Evolutionary conservation across 2,329 filamentous ascomycete species (phyloP).

Genomic region (Alternaria sp.): DNA sequence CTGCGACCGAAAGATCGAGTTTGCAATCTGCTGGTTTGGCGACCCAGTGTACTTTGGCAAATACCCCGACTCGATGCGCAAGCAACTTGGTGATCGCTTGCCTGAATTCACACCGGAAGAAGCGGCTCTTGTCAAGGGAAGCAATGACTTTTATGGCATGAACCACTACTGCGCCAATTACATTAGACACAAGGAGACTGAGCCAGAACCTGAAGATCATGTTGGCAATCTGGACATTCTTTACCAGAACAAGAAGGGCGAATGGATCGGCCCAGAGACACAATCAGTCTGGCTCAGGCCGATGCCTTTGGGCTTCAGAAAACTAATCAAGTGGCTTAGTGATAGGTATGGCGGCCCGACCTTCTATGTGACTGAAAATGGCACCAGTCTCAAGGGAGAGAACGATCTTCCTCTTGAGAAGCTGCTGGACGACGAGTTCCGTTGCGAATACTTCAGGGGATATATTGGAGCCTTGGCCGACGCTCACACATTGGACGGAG

Average conservation of each 20-base stretch:
- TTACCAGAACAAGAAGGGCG: constrained; percentile 74
- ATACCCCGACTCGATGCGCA: constrained; percentile 83
- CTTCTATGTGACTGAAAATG: constrained; percentile 91
- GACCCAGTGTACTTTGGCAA: constrained; percentile 86
- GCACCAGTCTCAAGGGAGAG: constrained; percentile 83
- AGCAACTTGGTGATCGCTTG: constrained; percentile 79
- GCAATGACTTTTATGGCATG: constrained; percentile 94
- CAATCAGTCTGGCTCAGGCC: constrained; percentile 84
- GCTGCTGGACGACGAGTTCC: constrained; percentile 83
- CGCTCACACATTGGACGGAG: constrained; percentile 75
- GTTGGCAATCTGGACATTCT: constrained; percentile 78
- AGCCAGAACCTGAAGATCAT: constrained; percentile 71
- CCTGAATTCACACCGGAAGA: constrained; percentile 79
- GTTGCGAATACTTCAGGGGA: constrained; percentile 77
- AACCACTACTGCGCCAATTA: constrained; percentile 94
- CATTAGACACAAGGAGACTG: constrained; percentile 73
- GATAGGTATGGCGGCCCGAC: constrained; percentile 77
- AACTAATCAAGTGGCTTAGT: constrained; percentile 65
- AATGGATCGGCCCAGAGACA: constrained; percentile 81
- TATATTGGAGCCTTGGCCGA: constrained; percentile 81
- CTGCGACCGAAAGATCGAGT: constrained; percentile 82
- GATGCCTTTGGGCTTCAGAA: constrained; percentile 77
- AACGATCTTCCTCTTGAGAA: constrained; percentile 75
- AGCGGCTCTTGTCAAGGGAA: constrained; percentile 76
- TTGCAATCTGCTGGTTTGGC: constrained; percentile 86